Percentiles rank a stretch among this genome's conserved stretches.
Evolutionary conservation across 192 early-diverging fungal species (phyloP).

Genomic region (Dissophora ornata): DNA sequence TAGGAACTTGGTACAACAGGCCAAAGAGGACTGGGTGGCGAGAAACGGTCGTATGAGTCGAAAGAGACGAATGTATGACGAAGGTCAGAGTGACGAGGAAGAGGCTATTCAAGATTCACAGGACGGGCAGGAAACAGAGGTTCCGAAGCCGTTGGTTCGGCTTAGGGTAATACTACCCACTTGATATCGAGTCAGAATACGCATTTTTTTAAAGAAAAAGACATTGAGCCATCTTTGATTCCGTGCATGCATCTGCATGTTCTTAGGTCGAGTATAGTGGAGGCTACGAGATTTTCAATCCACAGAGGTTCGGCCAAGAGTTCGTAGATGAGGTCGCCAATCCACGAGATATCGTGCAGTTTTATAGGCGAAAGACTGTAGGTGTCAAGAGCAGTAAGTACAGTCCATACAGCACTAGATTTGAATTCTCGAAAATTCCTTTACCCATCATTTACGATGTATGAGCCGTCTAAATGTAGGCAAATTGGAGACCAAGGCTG

Average conservation of each 20-base stretch:
- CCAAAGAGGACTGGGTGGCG: constrained; percentile 68
- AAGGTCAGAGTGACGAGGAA: constrained; percentile 31
- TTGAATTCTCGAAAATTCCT: no score
- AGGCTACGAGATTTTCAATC: constrained; percentile 86
- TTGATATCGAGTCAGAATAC: no score
- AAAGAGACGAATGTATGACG: constrained; percentile 50
- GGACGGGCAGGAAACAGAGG: background rate
- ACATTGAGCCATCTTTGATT: no score
- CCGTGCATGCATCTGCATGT: background rate
- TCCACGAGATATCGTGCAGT: constrained; percentile 86
- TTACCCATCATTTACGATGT: no score
- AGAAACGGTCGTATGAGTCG: constrained; percentile 47
- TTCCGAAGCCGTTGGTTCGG: constrained; percentile 76
- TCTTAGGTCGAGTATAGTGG: constrained; percentile 84
- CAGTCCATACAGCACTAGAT: no score
- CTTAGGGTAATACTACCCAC: constrained; percentile 65
- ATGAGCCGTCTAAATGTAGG: no score
- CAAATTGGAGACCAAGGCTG: constrained; percentile 20
- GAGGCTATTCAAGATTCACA: constrained; percentile 13
- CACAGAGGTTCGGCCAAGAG: constrained; percentile 83
- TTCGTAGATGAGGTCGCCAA: constrained; percentile 90
- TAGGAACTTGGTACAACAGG: constrained; percentile 72
- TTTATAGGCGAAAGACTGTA: constrained; percentile 70
- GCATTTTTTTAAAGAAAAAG: no score
- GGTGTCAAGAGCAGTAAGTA: constrained; percentile 14